Evolutionary conservation across 2,329 filamentous ascomycete genomes (phyloP).

Genomic region (Fusarium nurragi): DNA sequence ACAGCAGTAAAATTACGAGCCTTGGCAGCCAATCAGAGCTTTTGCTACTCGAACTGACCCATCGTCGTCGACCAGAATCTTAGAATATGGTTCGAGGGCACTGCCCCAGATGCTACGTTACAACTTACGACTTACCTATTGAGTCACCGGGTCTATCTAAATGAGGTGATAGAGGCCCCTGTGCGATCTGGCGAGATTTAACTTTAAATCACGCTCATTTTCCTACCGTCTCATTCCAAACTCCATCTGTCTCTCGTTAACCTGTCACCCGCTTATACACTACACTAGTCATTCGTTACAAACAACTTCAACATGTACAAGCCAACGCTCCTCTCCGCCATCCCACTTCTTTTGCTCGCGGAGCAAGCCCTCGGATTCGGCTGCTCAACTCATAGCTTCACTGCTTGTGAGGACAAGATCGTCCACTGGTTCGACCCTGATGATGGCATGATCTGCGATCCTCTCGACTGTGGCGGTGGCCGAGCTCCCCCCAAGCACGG

Average conservation of each 20-base stretch:
- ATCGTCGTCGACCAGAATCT: not conserved
- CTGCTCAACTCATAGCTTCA: slow-evolving; percentile 30
- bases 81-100: not conserved
- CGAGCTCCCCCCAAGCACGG: slow-evolving; percentile 60
- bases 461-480: slow-evolving; percentile 65
- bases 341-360: slow-evolving; percentile 20
- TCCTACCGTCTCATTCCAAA: fast-evolving
- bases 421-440: slow-evolving; percentile 57
- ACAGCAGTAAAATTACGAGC: not conserved
- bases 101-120: not conserved
- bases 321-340: not conserved
- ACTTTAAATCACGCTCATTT: not conserved
- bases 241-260: not conserved
- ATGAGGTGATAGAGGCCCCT: not conserved
- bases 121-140: not conserved
- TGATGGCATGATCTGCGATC: slow-evolving; percentile 61
- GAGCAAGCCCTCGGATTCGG: slow-evolving; percentile 18
- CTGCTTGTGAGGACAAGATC: slow-evolving; percentile 37
- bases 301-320: slow-evolving; percentile 13
- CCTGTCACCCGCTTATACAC: slow-evolving; percentile 3
- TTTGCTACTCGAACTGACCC: not conserved
- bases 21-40: not conserved
- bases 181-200: not conserved
- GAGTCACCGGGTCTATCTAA: not conserved
- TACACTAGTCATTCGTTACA: not conserved